These are phyloP conservation scores for Eucalyptus cloeziana DNA, from an alignment of 345 rosid genomes.

Conservation along the genomic window DNA sequence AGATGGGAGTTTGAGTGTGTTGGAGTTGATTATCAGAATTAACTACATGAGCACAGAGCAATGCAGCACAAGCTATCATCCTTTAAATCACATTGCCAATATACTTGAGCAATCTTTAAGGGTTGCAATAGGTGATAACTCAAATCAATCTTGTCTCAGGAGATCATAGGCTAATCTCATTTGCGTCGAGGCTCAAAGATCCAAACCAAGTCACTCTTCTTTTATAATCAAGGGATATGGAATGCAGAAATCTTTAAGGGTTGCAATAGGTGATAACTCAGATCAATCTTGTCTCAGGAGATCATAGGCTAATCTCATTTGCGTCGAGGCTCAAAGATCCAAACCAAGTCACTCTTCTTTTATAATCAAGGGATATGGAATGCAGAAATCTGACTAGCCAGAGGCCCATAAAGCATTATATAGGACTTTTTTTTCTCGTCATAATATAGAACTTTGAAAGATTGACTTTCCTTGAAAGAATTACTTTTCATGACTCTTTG, in stretches of 20 bases:
- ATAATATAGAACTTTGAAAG: neutral
- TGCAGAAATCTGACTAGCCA: neutral
- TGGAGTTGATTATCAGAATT: neutral
- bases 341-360: neutral
- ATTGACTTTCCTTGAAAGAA: neutral
- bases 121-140: neutral
- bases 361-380: neutral
- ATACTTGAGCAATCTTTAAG: neutral
- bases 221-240: neutral
- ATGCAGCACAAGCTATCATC: neutral
- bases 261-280: neutral
- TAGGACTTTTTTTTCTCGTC: neutral
- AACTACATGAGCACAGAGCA: neutral
- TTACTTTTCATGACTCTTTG: neutral
- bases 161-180: neutral
- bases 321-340: neutral
- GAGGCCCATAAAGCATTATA: neutral
- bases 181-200: neutral
- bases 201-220: neutral
- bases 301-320: neutral
- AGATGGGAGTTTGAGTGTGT: neutral
- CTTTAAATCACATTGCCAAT: neutral
- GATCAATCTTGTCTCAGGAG: neutral
- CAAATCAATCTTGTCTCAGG: neutral
- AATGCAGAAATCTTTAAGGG: neutral